Evolutionary conservation across 805 yeast genomes (phyloP).

Genomic region (Cyberlindnera xylosilytica): DNA sequence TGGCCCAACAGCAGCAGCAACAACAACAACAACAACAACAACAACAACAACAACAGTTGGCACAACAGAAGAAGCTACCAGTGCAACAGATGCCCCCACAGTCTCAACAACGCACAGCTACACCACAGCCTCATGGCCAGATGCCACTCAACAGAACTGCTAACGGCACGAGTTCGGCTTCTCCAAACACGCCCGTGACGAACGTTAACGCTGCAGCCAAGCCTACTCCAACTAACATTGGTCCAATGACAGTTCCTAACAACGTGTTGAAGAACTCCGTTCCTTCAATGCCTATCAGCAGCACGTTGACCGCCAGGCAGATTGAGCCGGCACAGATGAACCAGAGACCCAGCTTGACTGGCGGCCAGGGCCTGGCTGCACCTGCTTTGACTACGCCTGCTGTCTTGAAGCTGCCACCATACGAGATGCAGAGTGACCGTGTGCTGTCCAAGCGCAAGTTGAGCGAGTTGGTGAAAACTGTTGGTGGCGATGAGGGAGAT

Average conservation of each 20-base stretch:
- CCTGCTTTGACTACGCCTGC: conserved; percentile 78
- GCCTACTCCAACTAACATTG: conserved; percentile 30
- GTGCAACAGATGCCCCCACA: conserved; percentile 9
- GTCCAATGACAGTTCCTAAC: conserved; percentile 26
- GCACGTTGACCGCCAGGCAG: conserved; percentile 59
- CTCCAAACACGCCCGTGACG: conserved; percentile 40
- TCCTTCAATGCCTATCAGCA: conserved; percentile 72
- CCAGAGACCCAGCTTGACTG: conserved; percentile 78
- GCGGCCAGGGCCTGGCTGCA: conserved; percentile 74
- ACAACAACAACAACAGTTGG: background rate
- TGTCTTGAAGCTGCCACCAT: conserved; percentile 68
- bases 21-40: conserved; percentile 9
- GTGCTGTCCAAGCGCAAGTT: conserved; percentile 87
- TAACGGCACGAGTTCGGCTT: conserved; percentile 21
- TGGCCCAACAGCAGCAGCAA: conserved; percentile 5
- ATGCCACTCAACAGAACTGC: conserved; percentile 10
- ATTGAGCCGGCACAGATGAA: conserved; percentile 64
- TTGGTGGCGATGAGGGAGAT: conserved; percentile 86
- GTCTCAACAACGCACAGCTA: conserved; percentile 22
- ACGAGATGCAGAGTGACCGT: conserved; percentile 77
- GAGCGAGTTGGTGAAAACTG: conserved; percentile 79
- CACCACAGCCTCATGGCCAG: conserved; percentile 20
- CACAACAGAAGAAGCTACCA: conserved; percentile 15
- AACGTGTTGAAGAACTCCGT: conserved; percentile 38
- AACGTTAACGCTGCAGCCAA: conserved; percentile 48